A percentile compares a stretch with the other conserved stretches of the same genome.
phyloP scores from a whole-genome alignment of 371 early-diverging fungal genomes.

The Nematocida displodere region DNA sequence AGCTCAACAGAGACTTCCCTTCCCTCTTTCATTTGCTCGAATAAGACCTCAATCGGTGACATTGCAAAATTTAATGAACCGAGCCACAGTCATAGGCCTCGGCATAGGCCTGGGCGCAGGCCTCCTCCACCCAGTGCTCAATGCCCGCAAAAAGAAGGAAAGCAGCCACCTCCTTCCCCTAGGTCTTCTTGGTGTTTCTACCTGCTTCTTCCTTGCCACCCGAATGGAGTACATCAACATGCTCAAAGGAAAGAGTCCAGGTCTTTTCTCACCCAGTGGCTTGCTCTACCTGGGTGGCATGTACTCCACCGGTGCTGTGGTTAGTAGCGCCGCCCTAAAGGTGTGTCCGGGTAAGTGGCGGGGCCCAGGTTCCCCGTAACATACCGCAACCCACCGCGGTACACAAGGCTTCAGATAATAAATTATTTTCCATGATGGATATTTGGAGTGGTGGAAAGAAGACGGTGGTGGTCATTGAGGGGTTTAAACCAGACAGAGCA shows the following conservation, averaged over 20 bases:
- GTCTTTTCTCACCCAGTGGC: neutral
- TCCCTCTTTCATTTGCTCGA: neutral
- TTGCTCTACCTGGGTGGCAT: neutral
- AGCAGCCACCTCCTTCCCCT: neutral
- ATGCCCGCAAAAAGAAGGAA: neutral
- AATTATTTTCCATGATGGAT: conserved; percentile 3
- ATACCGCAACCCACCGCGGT: too few species aligned
- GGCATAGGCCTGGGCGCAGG: too few species aligned
- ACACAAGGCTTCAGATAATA: too few species aligned
- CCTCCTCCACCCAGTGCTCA: neutral
- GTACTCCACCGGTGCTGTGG: neutral
- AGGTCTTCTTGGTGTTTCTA: neutral
- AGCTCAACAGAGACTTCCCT: neutral
- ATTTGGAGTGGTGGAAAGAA: too few species aligned
- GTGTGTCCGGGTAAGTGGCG: too few species aligned
- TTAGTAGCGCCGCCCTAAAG: neutral
- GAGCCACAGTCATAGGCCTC: neutral
- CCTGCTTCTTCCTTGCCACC: neutral
- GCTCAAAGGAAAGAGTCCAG: neutral
- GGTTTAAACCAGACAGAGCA: conserved; percentile 42
- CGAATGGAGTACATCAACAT: conserved; percentile 3
- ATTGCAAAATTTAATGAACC: conserved; percentile 5
- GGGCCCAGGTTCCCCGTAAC: too few species aligned
- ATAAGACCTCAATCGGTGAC: neutral
- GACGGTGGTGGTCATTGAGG: conserved; percentile 35